Evolutionary conservation across 1,284 basidiomycete genomes (phyloP).

Genomic region (Golubevia sp.): DNA sequence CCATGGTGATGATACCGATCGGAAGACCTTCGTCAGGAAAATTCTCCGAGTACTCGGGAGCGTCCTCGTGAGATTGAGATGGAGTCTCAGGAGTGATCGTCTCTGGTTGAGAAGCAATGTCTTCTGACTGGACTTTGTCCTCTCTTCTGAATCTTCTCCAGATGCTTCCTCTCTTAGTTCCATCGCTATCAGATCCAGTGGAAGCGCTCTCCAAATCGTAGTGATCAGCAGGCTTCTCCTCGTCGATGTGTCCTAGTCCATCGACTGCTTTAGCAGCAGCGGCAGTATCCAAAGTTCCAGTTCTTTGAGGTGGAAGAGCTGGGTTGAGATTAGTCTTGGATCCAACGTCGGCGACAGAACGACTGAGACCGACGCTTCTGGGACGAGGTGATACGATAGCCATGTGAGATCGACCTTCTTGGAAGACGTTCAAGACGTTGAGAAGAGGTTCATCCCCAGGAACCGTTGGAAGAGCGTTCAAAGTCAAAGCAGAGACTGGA

Average conservation of each 20-base stretch:
- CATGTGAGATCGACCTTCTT: conserved; percentile 88
- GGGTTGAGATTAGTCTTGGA: background rate
- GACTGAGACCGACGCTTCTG: conserved; percentile 47
- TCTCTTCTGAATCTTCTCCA: too few species aligned
- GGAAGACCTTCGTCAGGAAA: conserved; percentile 68
- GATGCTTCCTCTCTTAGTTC: too few species aligned
- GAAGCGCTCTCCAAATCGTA: too few species aligned
- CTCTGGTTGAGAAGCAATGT: too few species aligned
- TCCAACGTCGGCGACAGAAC: conserved; percentile 46
- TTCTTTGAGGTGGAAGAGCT: background rate
- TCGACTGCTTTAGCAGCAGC: too few species aligned
- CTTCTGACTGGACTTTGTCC: too few species aligned
- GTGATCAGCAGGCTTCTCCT: too few species aligned
- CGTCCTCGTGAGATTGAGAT: background rate
- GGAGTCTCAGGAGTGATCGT: background rate
- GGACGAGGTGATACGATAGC: conserved; percentile 72
- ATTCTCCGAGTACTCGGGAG: background rate
- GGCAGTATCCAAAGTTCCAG: background rate
- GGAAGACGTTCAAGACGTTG: conserved; percentile 85
- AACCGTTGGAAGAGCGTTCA: conserved; percentile 80
- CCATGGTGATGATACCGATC: conserved; percentile 87
- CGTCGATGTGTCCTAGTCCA: too few species aligned
- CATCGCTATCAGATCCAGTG: too few species aligned
- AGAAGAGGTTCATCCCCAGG: conserved; percentile 83
- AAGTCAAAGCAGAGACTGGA: conserved; percentile 25